phyloP scores from a whole-genome alignment of 1,139 yeast species.

The Chernovozyma aurita region DNA sequence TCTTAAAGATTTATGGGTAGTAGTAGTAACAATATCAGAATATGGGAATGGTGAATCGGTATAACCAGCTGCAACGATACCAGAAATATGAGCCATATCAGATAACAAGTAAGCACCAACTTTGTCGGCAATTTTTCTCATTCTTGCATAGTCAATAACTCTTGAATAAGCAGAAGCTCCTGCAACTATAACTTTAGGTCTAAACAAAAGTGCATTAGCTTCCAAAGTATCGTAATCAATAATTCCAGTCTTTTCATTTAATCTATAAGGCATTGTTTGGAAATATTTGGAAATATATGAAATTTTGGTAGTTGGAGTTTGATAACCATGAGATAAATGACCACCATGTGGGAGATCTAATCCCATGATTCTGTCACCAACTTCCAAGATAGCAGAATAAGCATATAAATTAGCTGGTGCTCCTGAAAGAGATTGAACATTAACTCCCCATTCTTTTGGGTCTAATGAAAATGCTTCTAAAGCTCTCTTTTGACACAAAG shows the following conservation, averaged over 20 bases:
- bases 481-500: slow-evolving; percentile 88
- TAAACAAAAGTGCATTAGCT: slow-evolving; percentile 76
- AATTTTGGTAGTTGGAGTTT: slow-evolving; percentile 81
- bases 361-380: slow-evolving; percentile 94
- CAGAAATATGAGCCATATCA: slow-evolving; percentile 97
- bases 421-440: slow-evolving; percentile 90
- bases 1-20: slow-evolving; percentile 94
- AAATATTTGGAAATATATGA: slow-evolving; percentile 89
- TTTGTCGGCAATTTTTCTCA: slow-evolving; percentile 84
- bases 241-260: slow-evolving; percentile 77
- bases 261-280: slow-evolving; percentile 95
- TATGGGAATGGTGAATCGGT: slow-evolving; percentile 90
- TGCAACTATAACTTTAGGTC: slow-evolving; percentile 93
- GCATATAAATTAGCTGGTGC: slow-evolving; percentile 96
- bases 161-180: slow-evolving; percentile 97
- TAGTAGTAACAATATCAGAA: slow-evolving; percentile 94
- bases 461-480: slow-evolving; percentile 75
- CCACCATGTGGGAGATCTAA: slow-evolving; percentile 97
- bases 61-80: slow-evolving; percentile 89
- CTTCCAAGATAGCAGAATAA: slow-evolving; percentile 85
- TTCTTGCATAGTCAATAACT: slow-evolving; percentile 83
- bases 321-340: slow-evolving; percentile 94
- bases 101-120: slow-evolving; percentile 89
- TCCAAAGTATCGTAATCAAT: slow-evolving; percentile 89
- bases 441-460: slow-evolving; percentile 89